phyloP scores from a whole-genome alignment of 306 rosid species.

The Quillaja saponaria region DNA sequence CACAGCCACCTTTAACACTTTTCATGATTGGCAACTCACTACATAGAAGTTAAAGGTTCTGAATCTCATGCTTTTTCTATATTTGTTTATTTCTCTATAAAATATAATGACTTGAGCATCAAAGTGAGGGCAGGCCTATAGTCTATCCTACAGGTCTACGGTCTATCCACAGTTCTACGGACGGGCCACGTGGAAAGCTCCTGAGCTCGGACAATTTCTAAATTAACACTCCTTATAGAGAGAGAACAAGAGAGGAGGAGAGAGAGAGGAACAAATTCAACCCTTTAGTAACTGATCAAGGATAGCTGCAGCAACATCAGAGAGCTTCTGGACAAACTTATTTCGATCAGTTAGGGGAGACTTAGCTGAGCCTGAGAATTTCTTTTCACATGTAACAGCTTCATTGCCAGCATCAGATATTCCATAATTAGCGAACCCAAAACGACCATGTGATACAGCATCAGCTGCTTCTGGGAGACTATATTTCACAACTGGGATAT shows the following conservation, averaged over 20 bases:
- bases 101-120: too few relatives aligned
- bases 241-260: not conserved
- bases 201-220: too few relatives aligned
- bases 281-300: conserved; percentile 44
- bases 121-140: too few relatives aligned
- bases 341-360: conserved; percentile 58
- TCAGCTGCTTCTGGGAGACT: conserved; percentile 80
- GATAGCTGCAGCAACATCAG: conserved; percentile 65
- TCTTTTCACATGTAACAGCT: conserved; percentile 61
- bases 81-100: too few relatives aligned
- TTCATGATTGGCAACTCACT: too few relatives aligned
- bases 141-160: too few relatives aligned
- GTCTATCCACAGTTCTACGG: too few relatives aligned
- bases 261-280: not conserved
- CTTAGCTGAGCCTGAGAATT: conserved; percentile 38
- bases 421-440: conserved; percentile 68
- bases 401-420: conserved; percentile 70
- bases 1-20: too few relatives aligned
- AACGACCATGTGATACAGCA: conserved; percentile 55
- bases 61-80: too few relatives aligned
- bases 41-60: too few relatives aligned
- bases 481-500: conserved; percentile 72
- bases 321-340: conserved; percentile 49
- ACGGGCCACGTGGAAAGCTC: too few relatives aligned
- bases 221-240: too few relatives aligned